Conservation (phyloP, 108 stramenopile species). For the Cyclotella cryptica region DNA sequence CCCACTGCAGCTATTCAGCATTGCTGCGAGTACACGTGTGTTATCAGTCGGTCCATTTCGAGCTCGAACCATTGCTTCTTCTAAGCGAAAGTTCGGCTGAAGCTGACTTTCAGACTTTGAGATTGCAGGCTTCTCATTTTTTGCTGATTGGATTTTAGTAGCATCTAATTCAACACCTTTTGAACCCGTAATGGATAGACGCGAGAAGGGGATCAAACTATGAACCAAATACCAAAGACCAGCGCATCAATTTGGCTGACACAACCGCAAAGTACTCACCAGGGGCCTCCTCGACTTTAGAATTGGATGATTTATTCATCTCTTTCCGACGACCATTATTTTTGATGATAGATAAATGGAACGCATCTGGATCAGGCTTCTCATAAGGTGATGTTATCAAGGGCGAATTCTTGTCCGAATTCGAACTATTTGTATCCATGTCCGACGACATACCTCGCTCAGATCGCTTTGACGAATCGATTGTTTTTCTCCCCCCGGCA, state of each 20-base stretch:
- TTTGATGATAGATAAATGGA: neutral
- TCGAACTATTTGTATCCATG: conserved; percentile 28
- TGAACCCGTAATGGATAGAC: neutral
- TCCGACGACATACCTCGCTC: conserved; percentile 15
- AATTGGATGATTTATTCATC: neutral
- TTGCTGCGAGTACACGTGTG: conserved; percentile 37
- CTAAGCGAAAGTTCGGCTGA: neutral
- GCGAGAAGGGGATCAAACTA: neutral
- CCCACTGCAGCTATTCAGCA: conserved; percentile 45
- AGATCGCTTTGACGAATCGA: neutral
- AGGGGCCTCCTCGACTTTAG: neutral
- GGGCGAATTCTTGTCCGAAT: conserved; percentile 25
- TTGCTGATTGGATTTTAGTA: neutral
- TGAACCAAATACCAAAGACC: neutral
- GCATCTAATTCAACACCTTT: neutral
- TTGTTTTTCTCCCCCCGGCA: no score
- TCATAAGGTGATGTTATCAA: conserved; percentile 19
- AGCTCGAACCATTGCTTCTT: conserved; percentile 22
- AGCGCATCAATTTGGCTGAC: no score
- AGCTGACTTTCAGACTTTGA: neutral
- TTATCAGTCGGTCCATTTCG: conserved; percentile 23
- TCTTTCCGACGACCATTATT: neutral
- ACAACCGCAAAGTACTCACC: no score
- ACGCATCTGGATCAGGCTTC: conserved; percentile 16
- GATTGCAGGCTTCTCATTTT: neutral